These are phyloP conservation scores for Penicillium bialowiezense DNA, from an alignment of 495 filamentous ascomycete genomes.

Conservation along the genomic window DNA sequence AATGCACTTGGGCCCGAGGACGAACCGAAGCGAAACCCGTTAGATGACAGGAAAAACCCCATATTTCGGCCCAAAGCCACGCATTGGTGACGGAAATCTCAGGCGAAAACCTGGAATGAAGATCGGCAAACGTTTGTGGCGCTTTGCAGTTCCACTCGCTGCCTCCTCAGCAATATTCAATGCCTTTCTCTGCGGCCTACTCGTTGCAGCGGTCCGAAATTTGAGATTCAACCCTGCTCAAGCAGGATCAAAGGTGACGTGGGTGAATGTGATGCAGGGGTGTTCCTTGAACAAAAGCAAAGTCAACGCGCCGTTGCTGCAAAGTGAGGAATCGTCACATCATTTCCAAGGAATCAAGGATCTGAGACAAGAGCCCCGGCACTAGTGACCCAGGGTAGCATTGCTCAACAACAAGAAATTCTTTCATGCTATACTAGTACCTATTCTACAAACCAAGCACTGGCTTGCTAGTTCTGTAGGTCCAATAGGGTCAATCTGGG, in stretches of 20 bases:
- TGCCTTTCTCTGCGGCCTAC: no score
- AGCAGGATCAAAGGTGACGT: no score
- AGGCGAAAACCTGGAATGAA: background rate
- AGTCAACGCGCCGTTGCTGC: background rate
- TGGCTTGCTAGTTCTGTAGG: background rate
- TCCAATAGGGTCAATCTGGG: background rate
- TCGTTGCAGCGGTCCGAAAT: no score
- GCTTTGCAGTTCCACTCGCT: constrained; percentile 1
- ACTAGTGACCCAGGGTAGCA: background rate
- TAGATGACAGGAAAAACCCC: background rate
- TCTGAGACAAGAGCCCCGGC: background rate
- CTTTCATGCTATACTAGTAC: background rate
- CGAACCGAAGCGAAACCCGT: background rate
- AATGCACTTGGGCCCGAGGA: no score
- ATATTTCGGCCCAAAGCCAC: background rate
- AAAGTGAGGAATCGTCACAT: background rate
- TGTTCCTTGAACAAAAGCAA: background rate
- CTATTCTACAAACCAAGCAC: background rate
- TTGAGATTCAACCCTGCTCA: no score
- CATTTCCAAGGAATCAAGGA: background rate
- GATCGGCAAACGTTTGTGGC: constrained; percentile 1
- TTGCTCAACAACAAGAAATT: background rate
- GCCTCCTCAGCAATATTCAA: background rate
- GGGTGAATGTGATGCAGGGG: background rate
- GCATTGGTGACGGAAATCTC: background rate